Evolutionary conservation across 2,329 filamentous ascomycete genomes (phyloP).

Genomic region (Ceratocystis destructans): DNA sequence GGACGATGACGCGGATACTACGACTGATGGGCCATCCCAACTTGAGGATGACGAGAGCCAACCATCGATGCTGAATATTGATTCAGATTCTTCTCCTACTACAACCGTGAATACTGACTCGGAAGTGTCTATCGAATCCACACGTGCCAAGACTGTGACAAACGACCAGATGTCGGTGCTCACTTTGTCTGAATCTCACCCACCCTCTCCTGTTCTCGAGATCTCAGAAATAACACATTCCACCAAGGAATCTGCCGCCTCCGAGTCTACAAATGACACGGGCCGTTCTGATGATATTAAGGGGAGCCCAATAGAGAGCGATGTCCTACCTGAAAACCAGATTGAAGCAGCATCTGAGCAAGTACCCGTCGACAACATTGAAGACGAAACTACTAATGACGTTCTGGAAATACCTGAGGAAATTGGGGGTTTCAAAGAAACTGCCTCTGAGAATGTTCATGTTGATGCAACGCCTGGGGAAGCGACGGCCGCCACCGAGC

Average conservation of each 20-base stretch:
- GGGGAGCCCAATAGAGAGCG: slow-evolving; percentile 15
- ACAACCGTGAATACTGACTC: slow-evolving; percentile 35
- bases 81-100: slow-evolving; percentile 20
- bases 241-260: slow-evolving; percentile 50
- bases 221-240: slow-evolving; percentile 45
- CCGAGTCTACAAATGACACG: slow-evolving; percentile 49
- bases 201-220: slow-evolving; percentile 39
- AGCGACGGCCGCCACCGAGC: background rate
- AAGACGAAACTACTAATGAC: slow-evolving; percentile 5
- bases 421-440: slow-evolving; percentile 8
- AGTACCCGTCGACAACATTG: slow-evolving; percentile 14
- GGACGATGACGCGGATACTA: slow-evolving; percentile 21
- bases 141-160: slow-evolving; percentile 27
- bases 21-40: slow-evolving; percentile 22
- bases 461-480: background rate
- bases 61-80: slow-evolving; percentile 29
- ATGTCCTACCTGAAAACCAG: background rate
- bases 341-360: background rate
- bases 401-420: background rate
- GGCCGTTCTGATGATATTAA: slow-evolving; percentile 31
- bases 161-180: slow-evolving; percentile 36
- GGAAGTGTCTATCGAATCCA: slow-evolving; percentile 37
- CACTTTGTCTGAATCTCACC: slow-evolving; percentile 42
- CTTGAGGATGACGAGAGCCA: slow-evolving; percentile 23
- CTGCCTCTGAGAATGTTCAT: slow-evolving; percentile 6